These are phyloP conservation scores for Sextonia rubra DNA, from an alignment of 164 flowering plant species.

Conservation along the genomic window DNA sequence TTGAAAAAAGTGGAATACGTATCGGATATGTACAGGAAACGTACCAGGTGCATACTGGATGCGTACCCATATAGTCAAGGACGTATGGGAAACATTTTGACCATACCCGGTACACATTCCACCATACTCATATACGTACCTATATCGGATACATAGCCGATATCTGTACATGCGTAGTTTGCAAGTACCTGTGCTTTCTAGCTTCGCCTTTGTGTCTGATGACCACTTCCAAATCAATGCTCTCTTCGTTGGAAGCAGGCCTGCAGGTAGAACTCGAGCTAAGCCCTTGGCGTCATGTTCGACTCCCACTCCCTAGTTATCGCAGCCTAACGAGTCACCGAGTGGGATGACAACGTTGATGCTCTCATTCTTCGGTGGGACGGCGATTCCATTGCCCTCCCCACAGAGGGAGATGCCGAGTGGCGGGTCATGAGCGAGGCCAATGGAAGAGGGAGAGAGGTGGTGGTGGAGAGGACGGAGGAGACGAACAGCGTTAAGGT, in stretches of 20 bases:
- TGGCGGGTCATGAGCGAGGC: conserved; percentile 26
- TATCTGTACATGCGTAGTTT: too few species aligned
- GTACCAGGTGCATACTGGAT: too few species aligned
- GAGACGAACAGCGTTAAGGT: conserved; percentile 46
- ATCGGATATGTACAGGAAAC: too few species aligned
- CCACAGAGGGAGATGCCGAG: conserved; percentile 56
- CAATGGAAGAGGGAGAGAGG: conserved; percentile 26
- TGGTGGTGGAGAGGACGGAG: conserved; percentile 55
- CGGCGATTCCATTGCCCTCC: conserved; percentile 31
- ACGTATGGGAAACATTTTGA: too few species aligned
- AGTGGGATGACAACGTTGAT: conserved; percentile 56
- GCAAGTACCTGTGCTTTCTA: too few species aligned
- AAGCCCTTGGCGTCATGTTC: conserved; percentile 61
- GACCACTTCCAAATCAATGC: conserved; percentile 54
- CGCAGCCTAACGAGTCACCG: conserved; percentile 47
- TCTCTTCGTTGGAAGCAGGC: conserved; percentile 61
- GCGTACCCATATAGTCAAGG: too few species aligned
- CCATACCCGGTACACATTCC: too few species aligned
- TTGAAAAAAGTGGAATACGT: too few species aligned
- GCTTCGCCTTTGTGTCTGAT: conserved; percentile 64
- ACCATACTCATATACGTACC: too few species aligned
- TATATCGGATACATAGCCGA: too few species aligned
- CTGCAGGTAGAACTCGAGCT: conserved; percentile 53
- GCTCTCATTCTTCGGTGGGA: conserved; percentile 48
- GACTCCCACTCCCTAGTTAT: conserved; percentile 51